phyloP scores from a whole-genome alignment of 2,329 filamentous ascomycete species.

The Microdochium bolleyi region DNA sequence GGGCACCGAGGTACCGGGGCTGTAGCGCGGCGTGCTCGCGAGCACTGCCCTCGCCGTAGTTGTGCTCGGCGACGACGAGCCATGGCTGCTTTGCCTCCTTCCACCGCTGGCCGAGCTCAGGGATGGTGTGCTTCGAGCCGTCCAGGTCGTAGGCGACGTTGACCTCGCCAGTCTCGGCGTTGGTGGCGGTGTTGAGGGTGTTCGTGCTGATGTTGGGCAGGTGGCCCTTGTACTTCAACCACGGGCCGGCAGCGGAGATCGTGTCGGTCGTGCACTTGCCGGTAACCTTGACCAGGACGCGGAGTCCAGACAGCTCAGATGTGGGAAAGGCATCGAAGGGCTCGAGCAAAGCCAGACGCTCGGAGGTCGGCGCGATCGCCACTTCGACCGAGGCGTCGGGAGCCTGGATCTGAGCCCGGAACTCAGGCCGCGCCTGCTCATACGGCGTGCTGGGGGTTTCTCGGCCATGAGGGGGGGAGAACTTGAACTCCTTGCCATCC shows the following conservation, averaged over 20 bases:
- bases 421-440: conserved; percentile 55
- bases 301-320: conserved; percentile 66
- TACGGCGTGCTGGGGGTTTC: conserved; percentile 60
- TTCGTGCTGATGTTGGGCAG: conserved; percentile 96
- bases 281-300: conserved; percentile 90
- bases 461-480: conserved; percentile 68
- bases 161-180: conserved; percentile 85
- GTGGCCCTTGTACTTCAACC: conserved; percentile 99
- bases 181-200: conserved; percentile 91
- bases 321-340: conserved; percentile 81
- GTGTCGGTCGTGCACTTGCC: conserved; percentile 99
- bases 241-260: conserved; percentile 92
- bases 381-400: conserved; percentile 67
- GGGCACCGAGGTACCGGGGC: conserved; percentile 80
- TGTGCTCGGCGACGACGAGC: conserved; percentile 95
- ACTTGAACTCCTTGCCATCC: conserved; percentile 75
- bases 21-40: conserved; percentile 86
- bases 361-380: conserved; percentile 77
- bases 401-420: conserved; percentile 64
- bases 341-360: conserved; percentile 82
- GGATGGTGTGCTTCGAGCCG: conserved; percentile 69
- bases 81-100: conserved; percentile 67
- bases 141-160: conserved; percentile 87
- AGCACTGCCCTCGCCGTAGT: conserved; percentile 88
- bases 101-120: conserved; percentile 80